These are phyloP conservation scores for Bocquillonia castaneifolia DNA, from an alignment of 441 rosid genomes.

Conservation along the genomic window DNA sequence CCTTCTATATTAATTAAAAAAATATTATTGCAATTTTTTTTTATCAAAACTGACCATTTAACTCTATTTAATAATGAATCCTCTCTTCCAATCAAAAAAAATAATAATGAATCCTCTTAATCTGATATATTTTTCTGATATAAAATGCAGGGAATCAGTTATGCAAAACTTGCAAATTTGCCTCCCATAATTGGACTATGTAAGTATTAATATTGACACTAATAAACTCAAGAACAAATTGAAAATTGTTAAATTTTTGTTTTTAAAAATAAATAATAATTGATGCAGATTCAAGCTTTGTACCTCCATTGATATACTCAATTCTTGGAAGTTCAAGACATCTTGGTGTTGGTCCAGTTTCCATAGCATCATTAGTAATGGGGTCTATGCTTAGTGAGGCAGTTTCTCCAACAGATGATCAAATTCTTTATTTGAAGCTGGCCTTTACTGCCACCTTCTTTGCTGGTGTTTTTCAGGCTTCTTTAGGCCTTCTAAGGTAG, in stretches of 20 bases:
- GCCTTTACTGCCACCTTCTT: slow-evolving; percentile 97
- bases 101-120: neutral
- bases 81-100: too few relatives aligned
- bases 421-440: slow-evolving; percentile 67
- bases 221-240: neutral
- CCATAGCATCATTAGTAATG: slow-evolving; percentile 95
- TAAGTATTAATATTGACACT: slow-evolving; percentile 34
- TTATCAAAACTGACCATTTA: too few relatives aligned
- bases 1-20: too few relatives aligned
- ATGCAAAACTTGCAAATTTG: slow-evolving; percentile 94
- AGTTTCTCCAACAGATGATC: slow-evolving; percentile 58
- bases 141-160: slow-evolving; percentile 94
- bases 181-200: slow-evolving; percentile 94
- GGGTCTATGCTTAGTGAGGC: slow-evolving; percentile 85
- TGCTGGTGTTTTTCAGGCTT: slow-evolving; percentile 93
- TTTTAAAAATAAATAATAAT: neutral
- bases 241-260: neutral
- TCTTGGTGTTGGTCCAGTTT: slow-evolving; percentile 94
- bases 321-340: slow-evolving; percentile 90
- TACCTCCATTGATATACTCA: slow-evolving; percentile 86
- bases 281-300: slow-evolving; percentile 92
- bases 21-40: too few relatives aligned
- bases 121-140: slow-evolving; percentile 4
- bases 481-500: slow-evolving; percentile 89
- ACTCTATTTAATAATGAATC: too few relatives aligned